These are phyloP conservation scores for Schizochytrium sp. DNA, from an alignment of 108 stramenopile genomes.

Conservation along the genomic window DNA sequence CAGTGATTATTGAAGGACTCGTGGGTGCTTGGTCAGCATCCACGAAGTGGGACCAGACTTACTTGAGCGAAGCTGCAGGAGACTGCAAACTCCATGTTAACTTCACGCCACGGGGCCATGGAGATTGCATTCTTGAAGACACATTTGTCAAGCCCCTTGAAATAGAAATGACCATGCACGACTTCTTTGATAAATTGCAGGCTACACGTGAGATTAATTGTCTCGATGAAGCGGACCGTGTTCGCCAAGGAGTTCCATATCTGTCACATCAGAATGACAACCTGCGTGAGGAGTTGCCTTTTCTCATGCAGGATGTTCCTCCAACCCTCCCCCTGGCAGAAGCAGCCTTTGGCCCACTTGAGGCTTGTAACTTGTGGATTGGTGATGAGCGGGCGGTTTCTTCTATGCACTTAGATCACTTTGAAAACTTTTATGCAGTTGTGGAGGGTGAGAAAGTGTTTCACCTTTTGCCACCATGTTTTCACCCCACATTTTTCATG, in stretches of 20 bases:
- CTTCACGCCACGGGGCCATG: slow-evolving; percentile 92
- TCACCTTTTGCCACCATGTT: slow-evolving; percentile 87
- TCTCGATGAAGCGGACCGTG: slow-evolving; percentile 2
- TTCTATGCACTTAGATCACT: slow-evolving; percentile 94
- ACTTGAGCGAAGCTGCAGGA: slow-evolving; percentile 72
- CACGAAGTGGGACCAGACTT: slow-evolving; percentile 76
- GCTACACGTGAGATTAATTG: neutral
- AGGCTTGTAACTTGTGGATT: slow-evolving; percentile 95
- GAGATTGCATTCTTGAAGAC: slow-evolving; percentile 81
- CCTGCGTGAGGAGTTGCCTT: slow-evolving; percentile 77
- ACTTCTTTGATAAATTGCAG: slow-evolving; percentile 74
- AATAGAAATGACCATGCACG: slow-evolving; percentile 77
- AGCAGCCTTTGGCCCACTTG: slow-evolving; percentile 79
- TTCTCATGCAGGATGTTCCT: slow-evolving; percentile 73
- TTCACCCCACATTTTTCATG: slow-evolving; percentile 82
- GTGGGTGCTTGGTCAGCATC: neutral
- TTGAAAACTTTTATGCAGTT: slow-evolving; percentile 93
- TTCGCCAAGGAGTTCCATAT: slow-evolving; percentile 74
- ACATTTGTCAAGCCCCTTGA: slow-evolving; percentile 88
- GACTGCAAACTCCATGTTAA: slow-evolving; percentile 78
- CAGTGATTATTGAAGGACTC: neutral
- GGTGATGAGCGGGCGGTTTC: slow-evolving; percentile 89
- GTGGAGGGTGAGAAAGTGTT: slow-evolving; percentile 91
- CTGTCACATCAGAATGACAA: slow-evolving; percentile 87
- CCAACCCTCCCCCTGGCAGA: slow-evolving; percentile 73